Conservation (phyloP, 192 early-diverging fungal species). For the Podila epigama region DNA sequence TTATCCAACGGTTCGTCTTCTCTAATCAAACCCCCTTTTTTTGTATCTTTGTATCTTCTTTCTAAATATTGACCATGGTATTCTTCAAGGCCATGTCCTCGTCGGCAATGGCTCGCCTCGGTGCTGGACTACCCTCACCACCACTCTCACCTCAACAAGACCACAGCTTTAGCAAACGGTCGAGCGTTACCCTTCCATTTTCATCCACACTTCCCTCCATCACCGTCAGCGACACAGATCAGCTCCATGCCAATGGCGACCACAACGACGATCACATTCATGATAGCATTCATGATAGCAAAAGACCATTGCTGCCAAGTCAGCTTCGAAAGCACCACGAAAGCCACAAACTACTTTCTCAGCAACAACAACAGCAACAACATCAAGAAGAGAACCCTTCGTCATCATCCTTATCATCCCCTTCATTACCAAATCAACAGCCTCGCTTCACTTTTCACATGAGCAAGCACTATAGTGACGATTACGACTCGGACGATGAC, state of each 20-base stretch:
- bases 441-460: neutral
- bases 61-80: too few species aligned
- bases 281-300: neutral
- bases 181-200: neutral
- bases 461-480: neutral
- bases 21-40: neutral
- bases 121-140: neutral
- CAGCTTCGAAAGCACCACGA: conserved; percentile 2
- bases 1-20: neutral
- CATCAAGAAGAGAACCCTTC: neutral
- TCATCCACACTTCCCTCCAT: neutral
- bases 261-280: neutral
- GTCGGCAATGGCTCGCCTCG: neutral
- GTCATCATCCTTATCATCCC: neutral
- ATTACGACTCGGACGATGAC: neutral
- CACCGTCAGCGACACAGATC: conserved; percentile 1
- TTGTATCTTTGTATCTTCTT: neutral
- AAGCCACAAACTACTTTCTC: neutral
- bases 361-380: neutral
- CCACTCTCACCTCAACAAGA: neutral
- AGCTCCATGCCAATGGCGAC: neutral
- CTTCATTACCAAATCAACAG: neutral
- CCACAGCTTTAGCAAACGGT: neutral
- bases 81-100: neutral
- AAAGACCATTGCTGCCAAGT: conserved; percentile 7